Evolutionary conservation across 345 rosid genomes (phyloP).

Genomic region (Acer yangbiense): DNA sequence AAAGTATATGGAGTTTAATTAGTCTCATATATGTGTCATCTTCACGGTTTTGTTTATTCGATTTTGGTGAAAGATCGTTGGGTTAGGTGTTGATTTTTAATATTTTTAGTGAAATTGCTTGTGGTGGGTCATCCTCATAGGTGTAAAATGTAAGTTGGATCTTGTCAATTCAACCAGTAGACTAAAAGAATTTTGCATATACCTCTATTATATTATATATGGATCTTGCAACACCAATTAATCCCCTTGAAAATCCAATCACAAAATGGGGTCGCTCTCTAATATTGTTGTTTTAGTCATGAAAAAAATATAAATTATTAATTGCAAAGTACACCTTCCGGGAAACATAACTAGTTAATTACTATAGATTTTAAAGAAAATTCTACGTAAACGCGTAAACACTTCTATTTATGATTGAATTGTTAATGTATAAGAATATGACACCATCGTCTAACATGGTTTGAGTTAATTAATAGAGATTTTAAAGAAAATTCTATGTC

Average conservation of each 20-base stretch:
- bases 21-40: background rate
- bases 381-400: background rate
- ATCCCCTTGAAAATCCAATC: background rate
- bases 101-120: background rate
- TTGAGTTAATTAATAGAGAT: too few species aligned
- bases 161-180: background rate
- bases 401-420: too few species aligned
- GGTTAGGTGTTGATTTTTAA: conserved; percentile 13
- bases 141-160: too few species aligned
- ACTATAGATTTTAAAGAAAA: background rate
- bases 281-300: background rate
- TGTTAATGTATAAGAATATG: too few species aligned
- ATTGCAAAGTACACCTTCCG: background rate
- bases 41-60: background rate
- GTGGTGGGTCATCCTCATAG: background rate
- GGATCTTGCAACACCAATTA: background rate
- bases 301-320: too few species aligned
- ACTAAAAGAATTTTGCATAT: background rate
- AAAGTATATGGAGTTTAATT: background rate
- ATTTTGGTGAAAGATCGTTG: conserved; percentile 13
- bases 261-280: background rate
- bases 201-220: background rate
- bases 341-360: background rate
- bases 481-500: too few species aligned
- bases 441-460: too few species aligned